A percentile compares a stretch with the other conserved stretches of the same genome.
phyloP scores from a whole-genome alignment of 345 rosid species.

The Eucalyptus regnans region DNA sequence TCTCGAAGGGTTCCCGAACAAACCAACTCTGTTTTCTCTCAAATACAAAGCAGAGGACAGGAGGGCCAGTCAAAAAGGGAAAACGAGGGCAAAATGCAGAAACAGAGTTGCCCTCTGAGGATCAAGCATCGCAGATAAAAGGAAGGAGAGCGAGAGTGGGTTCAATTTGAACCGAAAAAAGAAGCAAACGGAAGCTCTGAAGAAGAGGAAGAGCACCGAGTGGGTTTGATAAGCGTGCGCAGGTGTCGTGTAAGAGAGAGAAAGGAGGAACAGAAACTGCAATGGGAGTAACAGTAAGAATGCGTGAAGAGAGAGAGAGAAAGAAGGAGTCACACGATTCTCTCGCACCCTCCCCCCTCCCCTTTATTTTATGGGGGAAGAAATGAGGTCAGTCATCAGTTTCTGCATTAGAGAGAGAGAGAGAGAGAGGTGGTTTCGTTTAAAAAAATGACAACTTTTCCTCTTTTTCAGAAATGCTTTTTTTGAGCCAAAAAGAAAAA shows the following conservation, averaged over 20 bases:
- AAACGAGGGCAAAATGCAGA: neutral
- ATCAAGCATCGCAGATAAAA: neutral
- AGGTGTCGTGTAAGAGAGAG: neutral
- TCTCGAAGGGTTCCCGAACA: neutral
- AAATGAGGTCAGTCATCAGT: neutral
- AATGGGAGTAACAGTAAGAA: neutral
- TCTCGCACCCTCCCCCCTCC: neutral
- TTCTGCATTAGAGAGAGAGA: neutral
- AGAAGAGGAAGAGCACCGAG: neutral
- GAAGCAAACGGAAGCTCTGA: neutral
- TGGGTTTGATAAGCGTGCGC: neutral
- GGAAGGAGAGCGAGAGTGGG: neutral
- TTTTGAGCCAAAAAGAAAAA: neutral
- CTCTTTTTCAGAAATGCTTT: neutral
- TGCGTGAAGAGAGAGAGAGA: neutral
- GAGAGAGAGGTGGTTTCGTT: neutral
- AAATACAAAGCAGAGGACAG: neutral
- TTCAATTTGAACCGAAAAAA: neutral
- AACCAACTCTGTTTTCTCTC: neutral
- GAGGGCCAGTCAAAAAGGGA: neutral
- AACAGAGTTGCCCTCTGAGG: neutral
- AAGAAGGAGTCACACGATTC: neutral
- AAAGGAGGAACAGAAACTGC: neutral
- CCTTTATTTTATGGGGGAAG: neutral
- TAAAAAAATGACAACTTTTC: neutral